Evolutionary conservation across 495 filamentous ascomycete species (phyloP), one percentile per base, ranked within the genome.

Genomic region (Tuber indicum): DNA sequence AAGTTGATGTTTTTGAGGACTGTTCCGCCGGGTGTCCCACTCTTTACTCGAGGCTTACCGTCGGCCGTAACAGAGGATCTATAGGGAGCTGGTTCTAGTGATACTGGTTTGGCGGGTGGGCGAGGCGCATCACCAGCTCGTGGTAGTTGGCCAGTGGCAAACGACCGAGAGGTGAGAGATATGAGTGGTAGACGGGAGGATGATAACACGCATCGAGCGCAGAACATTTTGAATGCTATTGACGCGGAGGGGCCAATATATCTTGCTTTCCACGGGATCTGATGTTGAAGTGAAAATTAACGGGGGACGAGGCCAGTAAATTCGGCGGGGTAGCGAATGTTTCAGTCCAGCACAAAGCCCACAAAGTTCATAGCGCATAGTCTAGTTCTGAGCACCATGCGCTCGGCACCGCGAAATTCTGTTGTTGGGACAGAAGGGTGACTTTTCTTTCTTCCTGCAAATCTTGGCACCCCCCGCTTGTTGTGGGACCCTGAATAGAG

Each of bases 1-100:
- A 96, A 97, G 84, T 94, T 96, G 77, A 99, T 87, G 10, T 94
- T 93, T 45, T 87, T 90, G 74, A 99, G 83, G 47, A 88, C 85
- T 3, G 92, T 94, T 32, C 96, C 96, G 4, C 90, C 89, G 0
- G 87, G 84, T 72, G 91, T 91, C 69, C 85, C 89, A 73, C 88
- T 90, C 14, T 76, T 45, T 42, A 82, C 83, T 17, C 58, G 58
- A 66, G 58, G 58, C 32, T 36, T 66, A 36, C 58, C 58, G 4
- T 66, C 58, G 46, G 69, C 41, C 39, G 78, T 44, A 36, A 77
- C 46, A 23, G 76, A 6, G 32, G 78, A 76, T 23, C 75, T 79
- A 66, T 49, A 58, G 2, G 86, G 82, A 2, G 86, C 76, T 14
- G 86, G 86, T 16, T 85, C 81, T 81, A 88, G 80, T 81, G 90